Percentiles rank a stretch among this genome's conserved stretches.
These are phyloP conservation scores for Dendrothele bispora DNA, from an alignment of 768 basidiomycete genomes.

Conservation along the genomic window DNA sequence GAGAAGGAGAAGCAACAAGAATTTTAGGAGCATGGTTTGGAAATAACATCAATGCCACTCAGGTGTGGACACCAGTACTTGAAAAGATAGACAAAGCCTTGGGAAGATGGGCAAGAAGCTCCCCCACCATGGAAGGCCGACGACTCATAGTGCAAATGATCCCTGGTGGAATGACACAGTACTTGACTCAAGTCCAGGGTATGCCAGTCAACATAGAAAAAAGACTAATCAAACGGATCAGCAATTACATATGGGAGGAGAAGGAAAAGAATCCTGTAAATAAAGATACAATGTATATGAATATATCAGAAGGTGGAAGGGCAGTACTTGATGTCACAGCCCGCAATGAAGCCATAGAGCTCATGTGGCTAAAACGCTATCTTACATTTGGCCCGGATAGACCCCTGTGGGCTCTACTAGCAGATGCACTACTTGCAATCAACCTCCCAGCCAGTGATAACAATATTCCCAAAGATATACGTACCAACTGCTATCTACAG, in stretches of 20 bases:
- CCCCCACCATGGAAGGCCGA: conserved; percentile 8
- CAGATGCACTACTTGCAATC: neutral
- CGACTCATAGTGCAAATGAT: neutral
- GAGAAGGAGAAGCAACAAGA: conserved; percentile 1
- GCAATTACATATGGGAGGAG: neutral
- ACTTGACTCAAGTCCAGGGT: conserved; percentile 10
- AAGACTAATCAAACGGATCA: too few relatives aligned
- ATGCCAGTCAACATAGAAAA: conserved; percentile 15
- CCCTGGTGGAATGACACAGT: conserved; percentile 11
- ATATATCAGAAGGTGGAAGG: conserved; percentile 4
- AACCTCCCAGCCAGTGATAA: neutral
- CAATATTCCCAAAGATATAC: neutral
- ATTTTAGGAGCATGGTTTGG: conserved; percentile 9
- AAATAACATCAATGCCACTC: neutral
- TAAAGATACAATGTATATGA: conserved; percentile 1
- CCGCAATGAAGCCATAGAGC: conserved; percentile 10
- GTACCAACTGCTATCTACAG: conserved; percentile 4
- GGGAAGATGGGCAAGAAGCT: neutral
- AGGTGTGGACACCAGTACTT: conserved; percentile 1
- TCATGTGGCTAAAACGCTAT: conserved; percentile 7
- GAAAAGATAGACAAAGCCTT: conserved; percentile 6
- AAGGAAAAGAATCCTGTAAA: conserved; percentile 9
- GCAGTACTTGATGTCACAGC: conserved; percentile 10
- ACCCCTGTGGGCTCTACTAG: neutral
- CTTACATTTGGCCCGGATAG: conserved; percentile 1